phyloP scores from a whole-genome alignment of 1,284 basidiomycete genomes.

The Ustilago trichophora region DNA sequence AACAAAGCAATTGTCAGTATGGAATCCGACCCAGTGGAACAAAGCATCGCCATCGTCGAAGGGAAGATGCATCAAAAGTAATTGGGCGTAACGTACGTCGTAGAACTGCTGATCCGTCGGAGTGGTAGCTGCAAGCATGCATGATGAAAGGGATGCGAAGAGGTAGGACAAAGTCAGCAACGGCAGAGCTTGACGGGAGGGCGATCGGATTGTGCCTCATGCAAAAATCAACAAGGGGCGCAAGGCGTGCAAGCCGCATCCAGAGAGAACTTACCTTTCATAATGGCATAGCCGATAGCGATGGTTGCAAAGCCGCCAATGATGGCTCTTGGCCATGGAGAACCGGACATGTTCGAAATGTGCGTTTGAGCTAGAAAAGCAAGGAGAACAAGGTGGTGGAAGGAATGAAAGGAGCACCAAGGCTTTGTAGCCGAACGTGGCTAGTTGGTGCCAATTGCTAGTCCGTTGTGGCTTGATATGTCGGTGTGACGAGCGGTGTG shows the following conservation, averaged over 20 bases:
- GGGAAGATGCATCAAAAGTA: background rate
- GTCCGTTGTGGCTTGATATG: background rate
- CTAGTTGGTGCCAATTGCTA: background rate
- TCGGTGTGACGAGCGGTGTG: background rate
- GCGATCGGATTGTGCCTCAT: background rate
- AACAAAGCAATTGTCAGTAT: constrained; percentile 5
- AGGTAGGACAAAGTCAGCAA: background rate
- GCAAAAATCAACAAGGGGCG: constrained; percentile 10
- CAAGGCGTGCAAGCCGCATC: background rate
- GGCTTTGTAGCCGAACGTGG: background rate
- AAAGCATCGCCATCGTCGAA: background rate
- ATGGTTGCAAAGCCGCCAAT: constrained; percentile 35
- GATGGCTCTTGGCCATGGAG: constrained; percentile 45
- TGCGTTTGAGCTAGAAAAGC: background rate
- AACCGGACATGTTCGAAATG: constrained; percentile 28
- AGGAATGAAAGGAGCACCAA: constrained; percentile 1
- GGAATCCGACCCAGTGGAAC: background rate
- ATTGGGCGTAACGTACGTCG: constrained; percentile 33
- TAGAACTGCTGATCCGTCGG: constrained; percentile 62
- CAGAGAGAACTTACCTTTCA: constrained; percentile 50
- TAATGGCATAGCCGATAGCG: constrained; percentile 52
- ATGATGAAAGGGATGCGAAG: constrained; percentile 3
- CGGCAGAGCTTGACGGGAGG: background rate
- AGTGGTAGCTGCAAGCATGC: constrained; percentile 47
- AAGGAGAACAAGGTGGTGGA: background rate